phyloP scores from a whole-genome alignment of 371 early-diverging fungal genomes.

The Mucor lusitanicus region DNA sequence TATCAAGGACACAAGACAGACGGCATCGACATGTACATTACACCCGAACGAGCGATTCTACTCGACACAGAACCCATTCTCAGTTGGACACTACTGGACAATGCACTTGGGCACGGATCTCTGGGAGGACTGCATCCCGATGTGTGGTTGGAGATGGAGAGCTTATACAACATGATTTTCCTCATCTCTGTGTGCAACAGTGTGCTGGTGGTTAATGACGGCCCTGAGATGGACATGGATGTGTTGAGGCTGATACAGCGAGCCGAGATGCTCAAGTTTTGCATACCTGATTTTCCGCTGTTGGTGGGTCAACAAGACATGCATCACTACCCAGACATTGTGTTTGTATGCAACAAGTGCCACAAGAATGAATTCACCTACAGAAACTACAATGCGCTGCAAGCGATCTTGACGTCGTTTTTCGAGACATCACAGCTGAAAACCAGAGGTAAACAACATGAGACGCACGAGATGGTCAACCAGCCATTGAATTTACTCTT shows the following conservation, averaged over 20 bases:
- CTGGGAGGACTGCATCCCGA: constrained; percentile 54
- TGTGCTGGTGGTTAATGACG: constrained; percentile 62
- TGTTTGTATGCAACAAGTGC: constrained; percentile 56
- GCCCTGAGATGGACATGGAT: constrained; percentile 46
- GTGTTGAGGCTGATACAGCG: constrained; percentile 49
- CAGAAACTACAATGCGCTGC: constrained; percentile 23
- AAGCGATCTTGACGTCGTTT: constrained; percentile 17
- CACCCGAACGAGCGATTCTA: constrained; percentile 69
- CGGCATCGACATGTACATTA: constrained; percentile 75
- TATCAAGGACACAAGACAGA: constrained; percentile 56
- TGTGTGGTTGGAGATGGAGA: constrained; percentile 59
- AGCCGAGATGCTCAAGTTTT: constrained; percentile 56
- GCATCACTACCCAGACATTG: constrained; percentile 47
- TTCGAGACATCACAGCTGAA: constrained; percentile 48
- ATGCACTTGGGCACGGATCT: constrained; percentile 41
- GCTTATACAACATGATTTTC: constrained; percentile 56
- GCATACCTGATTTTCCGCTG: constrained; percentile 48
- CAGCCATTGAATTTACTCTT: neutral
- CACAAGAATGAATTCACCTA: constrained; percentile 32
- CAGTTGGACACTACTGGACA: constrained; percentile 57
- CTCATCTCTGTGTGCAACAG: constrained; percentile 72
- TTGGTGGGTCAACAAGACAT: constrained; percentile 29
- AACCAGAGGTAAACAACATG: constrained; percentile 33
- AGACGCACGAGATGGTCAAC: neutral
- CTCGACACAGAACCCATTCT: constrained; percentile 71